Evolutionary conservation across 495 filamentous ascomycete genomes (phyloP).

Genomic region (Penicillium paradoxum): DNA sequence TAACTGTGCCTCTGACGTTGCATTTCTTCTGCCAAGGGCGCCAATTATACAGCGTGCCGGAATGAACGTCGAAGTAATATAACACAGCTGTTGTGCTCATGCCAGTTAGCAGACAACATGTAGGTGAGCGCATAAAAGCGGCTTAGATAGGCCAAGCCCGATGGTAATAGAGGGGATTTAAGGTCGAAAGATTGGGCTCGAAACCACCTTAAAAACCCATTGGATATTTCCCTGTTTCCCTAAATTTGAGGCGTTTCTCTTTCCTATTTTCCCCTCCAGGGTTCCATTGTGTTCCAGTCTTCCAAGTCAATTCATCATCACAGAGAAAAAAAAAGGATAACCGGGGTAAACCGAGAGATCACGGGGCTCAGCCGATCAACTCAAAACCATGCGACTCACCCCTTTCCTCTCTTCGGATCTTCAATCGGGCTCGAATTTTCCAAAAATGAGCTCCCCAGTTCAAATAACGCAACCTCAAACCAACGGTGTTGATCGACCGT

Average conservation of each 20-base stretch:
- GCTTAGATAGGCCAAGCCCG: background rate
- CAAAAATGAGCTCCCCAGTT: slow-evolving; percentile 39
- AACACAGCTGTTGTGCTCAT: no score
- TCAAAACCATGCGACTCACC: slow-evolving; percentile 2
- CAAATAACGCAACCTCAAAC: slow-evolving; percentile 25
- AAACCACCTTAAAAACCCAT: background rate
- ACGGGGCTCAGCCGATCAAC: background rate
- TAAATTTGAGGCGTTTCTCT: background rate
- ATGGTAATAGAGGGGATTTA: background rate
- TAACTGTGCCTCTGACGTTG: background rate
- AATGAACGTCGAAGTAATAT: background rate
- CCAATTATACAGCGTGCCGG: background rate
- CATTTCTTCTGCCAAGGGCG: background rate
- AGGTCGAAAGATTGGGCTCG: background rate
- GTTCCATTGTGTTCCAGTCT: background rate
- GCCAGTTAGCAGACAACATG: no score
- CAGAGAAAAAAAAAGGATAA: background rate
- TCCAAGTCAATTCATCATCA: background rate
- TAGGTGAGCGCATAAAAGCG: background rate
- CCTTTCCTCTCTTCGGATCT: background rate
- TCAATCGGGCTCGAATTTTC: background rate
- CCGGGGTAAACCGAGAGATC: background rate
- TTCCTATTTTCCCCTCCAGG: background rate
- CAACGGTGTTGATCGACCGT: slow-evolving; percentile 3
- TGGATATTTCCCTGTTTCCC: background rate